These are phyloP conservation scores for Penicillium samsonianum DNA, from an alignment of 495 filamentous ascomycete genomes.

Conservation along the genomic window DNA sequence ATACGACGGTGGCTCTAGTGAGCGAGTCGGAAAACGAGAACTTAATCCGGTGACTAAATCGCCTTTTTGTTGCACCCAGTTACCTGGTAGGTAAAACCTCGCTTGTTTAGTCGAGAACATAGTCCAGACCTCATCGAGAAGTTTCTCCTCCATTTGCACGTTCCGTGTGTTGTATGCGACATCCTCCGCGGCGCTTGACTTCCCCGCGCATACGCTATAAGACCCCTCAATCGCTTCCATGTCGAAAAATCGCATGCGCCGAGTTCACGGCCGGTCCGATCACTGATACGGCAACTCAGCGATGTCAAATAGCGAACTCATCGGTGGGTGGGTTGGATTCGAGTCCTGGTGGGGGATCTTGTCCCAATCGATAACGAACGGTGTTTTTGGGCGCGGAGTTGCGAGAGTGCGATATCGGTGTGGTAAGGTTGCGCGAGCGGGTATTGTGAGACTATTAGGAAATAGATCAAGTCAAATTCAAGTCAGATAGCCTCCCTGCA, in stretches of 20 bases:
- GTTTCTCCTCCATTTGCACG: conserved; percentile 12
- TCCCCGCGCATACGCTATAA: conserved; percentile 5
- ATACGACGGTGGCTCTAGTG: conserved; percentile 23
- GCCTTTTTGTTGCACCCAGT: conserved; percentile 3
- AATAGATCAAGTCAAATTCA: not conserved
- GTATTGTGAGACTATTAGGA: not conserved
- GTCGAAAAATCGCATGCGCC: conserved; percentile 22
- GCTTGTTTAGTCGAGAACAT: not conserved
- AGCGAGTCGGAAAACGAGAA: conserved; percentile 10
- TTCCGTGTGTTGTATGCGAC: conserved; percentile 1
- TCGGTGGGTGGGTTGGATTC: conserved; percentile 15
- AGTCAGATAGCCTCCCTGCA: conserved; percentile 19
- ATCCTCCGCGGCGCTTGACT: not conserved
- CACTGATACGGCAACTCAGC: conserved; percentile 18
- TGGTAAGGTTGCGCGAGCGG: not conserved
- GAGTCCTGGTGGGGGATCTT: conserved; percentile 14
- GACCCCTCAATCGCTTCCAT: conserved; percentile 21
- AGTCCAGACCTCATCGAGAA: conserved; percentile 21
- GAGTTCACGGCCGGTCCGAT: conserved; percentile 13
- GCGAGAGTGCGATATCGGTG: not conserved
- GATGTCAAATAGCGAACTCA: conserved; percentile 19
- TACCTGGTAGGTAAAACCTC: too few relatives aligned
- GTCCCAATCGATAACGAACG: not conserved
- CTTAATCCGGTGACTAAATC: conserved; percentile 20
- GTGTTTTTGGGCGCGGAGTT: not conserved